Evolutionary conservation across 257 asterid genomes (phyloP).

Genomic region (Knoxia roxburghii): DNA sequence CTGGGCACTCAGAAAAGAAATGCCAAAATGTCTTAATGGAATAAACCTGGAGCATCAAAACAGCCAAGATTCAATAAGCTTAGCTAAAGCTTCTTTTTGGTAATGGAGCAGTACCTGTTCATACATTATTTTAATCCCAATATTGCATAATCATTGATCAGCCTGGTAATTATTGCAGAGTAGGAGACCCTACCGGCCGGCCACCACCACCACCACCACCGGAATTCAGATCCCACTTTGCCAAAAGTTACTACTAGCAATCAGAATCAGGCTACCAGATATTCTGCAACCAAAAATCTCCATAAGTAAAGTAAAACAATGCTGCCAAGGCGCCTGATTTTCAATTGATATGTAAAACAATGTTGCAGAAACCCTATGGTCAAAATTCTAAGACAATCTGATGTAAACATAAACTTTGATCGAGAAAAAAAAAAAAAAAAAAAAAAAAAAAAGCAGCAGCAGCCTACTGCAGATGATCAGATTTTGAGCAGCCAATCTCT

Average conservation of each 20-base stretch:
- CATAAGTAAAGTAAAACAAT: too few relatives aligned
- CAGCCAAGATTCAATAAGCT: too few relatives aligned
- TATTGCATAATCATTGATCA: too few relatives aligned
- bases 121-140: too few relatives aligned
- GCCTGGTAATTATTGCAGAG: slow-evolving; percentile 15
- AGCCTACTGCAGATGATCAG: too few relatives aligned
- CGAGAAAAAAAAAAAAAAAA: background rate
- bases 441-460: background rate
- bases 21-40: background rate
- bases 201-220: background rate
- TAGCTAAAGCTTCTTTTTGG: slow-evolving; percentile 1
- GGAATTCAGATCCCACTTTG: background rate
- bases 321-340: too few relatives aligned
- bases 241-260: slow-evolving; percentile 5
- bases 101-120: slow-evolving; percentile 8
- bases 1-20: background rate
- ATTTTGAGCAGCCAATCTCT: slow-evolving; percentile 6
- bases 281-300: too few relatives aligned
- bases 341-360: too few relatives aligned
- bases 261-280: too few relatives aligned
- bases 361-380: too few relatives aligned
- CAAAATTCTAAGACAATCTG: background rate
- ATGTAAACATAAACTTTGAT: background rate
- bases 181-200: slow-evolving; percentile 6
- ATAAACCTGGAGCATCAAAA: background rate